Conservation (phyloP, 106 monocot species). For the Platanthera zijinensis region DNA sequence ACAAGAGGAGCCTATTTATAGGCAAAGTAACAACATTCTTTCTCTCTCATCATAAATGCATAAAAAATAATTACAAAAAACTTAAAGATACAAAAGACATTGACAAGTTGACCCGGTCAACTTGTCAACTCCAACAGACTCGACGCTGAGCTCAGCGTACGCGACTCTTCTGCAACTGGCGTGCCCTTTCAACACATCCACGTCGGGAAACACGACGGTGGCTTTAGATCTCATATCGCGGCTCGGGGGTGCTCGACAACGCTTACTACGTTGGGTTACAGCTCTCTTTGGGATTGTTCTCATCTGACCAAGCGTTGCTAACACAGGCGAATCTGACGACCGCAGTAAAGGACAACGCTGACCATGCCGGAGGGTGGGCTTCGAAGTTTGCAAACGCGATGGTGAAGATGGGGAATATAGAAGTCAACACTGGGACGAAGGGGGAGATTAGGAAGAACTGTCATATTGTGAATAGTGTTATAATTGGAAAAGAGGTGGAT, state of each 20-base stretch:
- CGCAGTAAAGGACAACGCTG: constrained; percentile 2
- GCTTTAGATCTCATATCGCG: neutral
- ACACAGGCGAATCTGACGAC: neutral
- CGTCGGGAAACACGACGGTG: neutral
- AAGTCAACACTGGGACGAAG: constrained; percentile 43
- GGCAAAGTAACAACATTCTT: no score
- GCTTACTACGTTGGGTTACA: constrained; percentile 18
- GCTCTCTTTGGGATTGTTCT: constrained; percentile 1
- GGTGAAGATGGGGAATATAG: constrained; percentile 60
- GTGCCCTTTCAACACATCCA: constrained; percentile 1
- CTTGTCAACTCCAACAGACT: no score
- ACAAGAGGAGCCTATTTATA: no score
- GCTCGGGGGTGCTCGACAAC: constrained; percentile 11
- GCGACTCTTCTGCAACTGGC: constrained; percentile 9
- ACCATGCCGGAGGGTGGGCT: neutral
- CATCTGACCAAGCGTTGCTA: constrained; percentile 11
- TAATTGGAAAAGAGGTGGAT: no score
- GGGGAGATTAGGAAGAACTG: constrained; percentile 65
- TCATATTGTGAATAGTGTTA: constrained; percentile 28
- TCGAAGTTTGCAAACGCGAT: constrained; percentile 37
- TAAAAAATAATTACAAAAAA: no score
- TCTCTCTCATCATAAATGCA: no score
- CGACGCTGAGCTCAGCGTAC: constrained; percentile 5
- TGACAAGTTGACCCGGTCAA: no score
- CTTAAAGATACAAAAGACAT: no score